These are phyloP conservation scores for Zygoascus biomembranicola DNA, from an alignment of 805 yeast genomes.

Conservation along the genomic window DNA sequence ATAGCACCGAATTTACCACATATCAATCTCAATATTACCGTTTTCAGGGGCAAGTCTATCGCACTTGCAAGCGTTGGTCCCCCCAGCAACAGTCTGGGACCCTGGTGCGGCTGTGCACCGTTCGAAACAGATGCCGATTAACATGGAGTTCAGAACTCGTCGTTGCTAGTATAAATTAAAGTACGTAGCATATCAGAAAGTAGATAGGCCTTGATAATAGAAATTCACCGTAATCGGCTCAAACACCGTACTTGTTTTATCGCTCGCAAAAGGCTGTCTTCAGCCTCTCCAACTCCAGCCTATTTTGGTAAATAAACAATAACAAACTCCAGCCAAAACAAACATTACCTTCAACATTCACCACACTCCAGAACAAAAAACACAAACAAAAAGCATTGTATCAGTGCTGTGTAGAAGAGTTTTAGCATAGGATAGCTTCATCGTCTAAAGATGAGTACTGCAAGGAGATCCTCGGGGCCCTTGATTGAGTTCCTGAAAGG, in stretches of 20 bases:
- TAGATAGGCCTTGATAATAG: too few species aligned
- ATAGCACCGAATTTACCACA: too few species aligned
- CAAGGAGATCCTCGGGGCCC: slow-evolving; percentile 11
- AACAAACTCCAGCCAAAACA: not conserved
- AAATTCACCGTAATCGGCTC: too few species aligned
- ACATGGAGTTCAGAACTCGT: too few species aligned
- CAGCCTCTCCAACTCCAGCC: too few species aligned
- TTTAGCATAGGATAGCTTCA: not conserved
- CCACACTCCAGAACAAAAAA: not conserved
- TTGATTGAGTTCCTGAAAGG: slow-evolving; percentile 32
- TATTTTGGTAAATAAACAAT: not conserved
- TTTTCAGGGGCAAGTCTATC: too few species aligned
- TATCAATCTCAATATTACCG: too few species aligned
- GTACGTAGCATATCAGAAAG: too few species aligned
- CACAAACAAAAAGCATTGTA: not conserved
- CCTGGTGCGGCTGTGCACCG: not conserved
- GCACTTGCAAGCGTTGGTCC: not conserved
- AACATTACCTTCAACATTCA: not conserved
- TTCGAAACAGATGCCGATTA: too few species aligned
- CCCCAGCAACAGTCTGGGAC: not conserved
- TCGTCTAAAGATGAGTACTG: not conserved
- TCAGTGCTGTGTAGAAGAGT: not conserved
- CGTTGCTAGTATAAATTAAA: too few species aligned
- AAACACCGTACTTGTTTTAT: too few species aligned
- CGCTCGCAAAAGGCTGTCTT: too few species aligned